A percentile compares a stretch with the other conserved stretches of the same genome.
These are phyloP conservation scores for Desmodesmus armatus DNA, from an alignment of 139 green algal species.

Conservation along the genomic window DNA sequence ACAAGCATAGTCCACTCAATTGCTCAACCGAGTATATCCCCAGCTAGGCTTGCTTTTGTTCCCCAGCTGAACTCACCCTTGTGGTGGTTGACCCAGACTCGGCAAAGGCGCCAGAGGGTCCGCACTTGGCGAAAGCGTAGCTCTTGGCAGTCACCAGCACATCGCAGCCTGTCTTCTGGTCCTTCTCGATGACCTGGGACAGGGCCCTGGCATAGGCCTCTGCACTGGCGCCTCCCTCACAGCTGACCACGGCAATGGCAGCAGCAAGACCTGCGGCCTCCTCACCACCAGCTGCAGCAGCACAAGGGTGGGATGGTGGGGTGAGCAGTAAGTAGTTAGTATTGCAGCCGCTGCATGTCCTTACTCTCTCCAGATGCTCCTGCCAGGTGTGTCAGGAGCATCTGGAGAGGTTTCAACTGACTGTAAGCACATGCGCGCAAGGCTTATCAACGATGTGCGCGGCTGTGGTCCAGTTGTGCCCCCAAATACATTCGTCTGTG, in stretches of 20 bases:
- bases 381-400: too few species aligned
- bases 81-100: background rate
- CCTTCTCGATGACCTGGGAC: background rate
- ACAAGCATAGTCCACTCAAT: too few species aligned
- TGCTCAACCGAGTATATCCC: too few species aligned
- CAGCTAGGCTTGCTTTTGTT: background rate
- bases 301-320: too few species aligned
- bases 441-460: too few species aligned
- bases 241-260: conserved; percentile 36
- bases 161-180: conserved; percentile 13
- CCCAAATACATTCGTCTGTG: too few species aligned
- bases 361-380: too few species aligned
- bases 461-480: too few species aligned
- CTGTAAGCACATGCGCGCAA: too few species aligned
- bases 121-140: conserved; percentile 23
- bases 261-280: conserved; percentile 22
- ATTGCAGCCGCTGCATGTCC: too few species aligned
- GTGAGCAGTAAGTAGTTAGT: too few species aligned
- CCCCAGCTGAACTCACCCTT: background rate
- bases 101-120: conserved; percentile 15
- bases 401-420: too few species aligned
- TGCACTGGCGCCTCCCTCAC: conserved; percentile 20
- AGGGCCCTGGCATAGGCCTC: background rate
- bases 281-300: conserved; percentile 18
- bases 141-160: conserved; percentile 24